These are phyloP conservation scores for Epichloe scottii DNA, from an alignment of 2,329 filamentous ascomycete species.

Conservation along the genomic window DNA sequence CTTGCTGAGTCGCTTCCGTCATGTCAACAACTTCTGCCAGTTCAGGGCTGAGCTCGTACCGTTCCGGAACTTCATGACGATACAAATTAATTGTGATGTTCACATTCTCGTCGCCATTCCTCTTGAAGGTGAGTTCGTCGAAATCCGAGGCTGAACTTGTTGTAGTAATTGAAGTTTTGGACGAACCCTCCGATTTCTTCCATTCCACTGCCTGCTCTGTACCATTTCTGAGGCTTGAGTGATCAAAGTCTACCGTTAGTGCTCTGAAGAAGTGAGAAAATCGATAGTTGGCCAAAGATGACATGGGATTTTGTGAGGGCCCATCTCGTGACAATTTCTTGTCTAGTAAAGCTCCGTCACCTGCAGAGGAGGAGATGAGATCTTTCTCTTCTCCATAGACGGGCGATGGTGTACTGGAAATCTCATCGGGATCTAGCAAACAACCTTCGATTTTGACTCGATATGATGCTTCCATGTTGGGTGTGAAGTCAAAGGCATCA, in stretches of 20 bases:
- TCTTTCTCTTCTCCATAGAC: background rate
- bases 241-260: slow-evolving; percentile 64
- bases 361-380: no score
- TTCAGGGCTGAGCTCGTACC: slow-evolving; percentile 66
- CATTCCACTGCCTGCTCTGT: slow-evolving; percentile 60
- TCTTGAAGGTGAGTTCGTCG: slow-evolving; percentile 82
- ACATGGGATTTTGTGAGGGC: slow-evolving; percentile 13
- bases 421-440: slow-evolving; percentile 57
- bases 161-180: slow-evolving; percentile 28
- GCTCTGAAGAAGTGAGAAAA: slow-evolving; percentile 74
- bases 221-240: slow-evolving; percentile 42
- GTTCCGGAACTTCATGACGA: slow-evolving; percentile 74
- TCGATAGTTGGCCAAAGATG: slow-evolving; percentile 30
- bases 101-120: slow-evolving; percentile 81
- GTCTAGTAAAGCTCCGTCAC: background rate
- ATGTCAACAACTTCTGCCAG: slow-evolving; percentile 79
- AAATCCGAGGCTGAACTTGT: slow-evolving; percentile 60
- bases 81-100: slow-evolving; percentile 83
- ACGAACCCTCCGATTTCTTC: slow-evolving; percentile 61
- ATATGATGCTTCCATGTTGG: slow-evolving; percentile 66
- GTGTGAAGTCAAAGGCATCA: slow-evolving; percentile 71
- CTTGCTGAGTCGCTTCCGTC: slow-evolving; percentile 73
- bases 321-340: slow-evolving; percentile 37
- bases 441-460: slow-evolving; percentile 86
- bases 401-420: background rate